Base-by-base conservation (phyloP, 2,329 filamentous ascomycete species). In the Fusarium begoniae region DNA sequence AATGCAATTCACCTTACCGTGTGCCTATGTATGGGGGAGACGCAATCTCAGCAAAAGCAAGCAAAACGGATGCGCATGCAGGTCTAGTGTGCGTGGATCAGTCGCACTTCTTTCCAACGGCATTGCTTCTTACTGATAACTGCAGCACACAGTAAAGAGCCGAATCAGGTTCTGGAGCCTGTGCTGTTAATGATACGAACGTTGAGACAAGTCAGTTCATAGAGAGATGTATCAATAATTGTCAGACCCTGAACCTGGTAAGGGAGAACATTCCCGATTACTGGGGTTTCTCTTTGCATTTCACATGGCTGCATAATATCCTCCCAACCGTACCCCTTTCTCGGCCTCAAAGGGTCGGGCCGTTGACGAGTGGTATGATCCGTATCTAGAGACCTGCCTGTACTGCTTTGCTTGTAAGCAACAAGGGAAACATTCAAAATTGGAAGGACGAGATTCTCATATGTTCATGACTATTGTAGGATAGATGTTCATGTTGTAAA, bases 31-130 rank as follows among this genome's bases (percentile, higher is more conserved):
- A 61, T 67, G 70, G 61, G 56, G 30, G 45, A 71, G 47, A 73
- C 53, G 66, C 59, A 70, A 73, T 74, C 71, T 72, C 58, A 64
- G 45, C 66, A 74, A 62, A 73, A 73, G 71, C 71, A 73, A 74
- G 63, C 30, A 63, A 43, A 74, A 68, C 71, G 71, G 66, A 50
- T 72, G 40, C 58, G 37, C 63, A 68, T 67, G 59, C 54, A 58
- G 58, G 40, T 37, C 57, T 50, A 55, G 50, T 26, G 24, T 43
- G 35, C 47, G 62, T 69, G 67, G 70, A 54, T 35, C 32, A 40
- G 40, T 59, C 51, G 35, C 41, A 43, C 37, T 45, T 51, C 57
- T 63, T 44, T 51, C 38, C 57, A 69, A 69, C 65, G 26, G 44
- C 20, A 37, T 63, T 69, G 17, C 56, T 44, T 63, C 30, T 38